phyloP scores from a whole-genome alignment of 192 early-diverging fungal genomes.

The Coemansia sp. region DNA sequence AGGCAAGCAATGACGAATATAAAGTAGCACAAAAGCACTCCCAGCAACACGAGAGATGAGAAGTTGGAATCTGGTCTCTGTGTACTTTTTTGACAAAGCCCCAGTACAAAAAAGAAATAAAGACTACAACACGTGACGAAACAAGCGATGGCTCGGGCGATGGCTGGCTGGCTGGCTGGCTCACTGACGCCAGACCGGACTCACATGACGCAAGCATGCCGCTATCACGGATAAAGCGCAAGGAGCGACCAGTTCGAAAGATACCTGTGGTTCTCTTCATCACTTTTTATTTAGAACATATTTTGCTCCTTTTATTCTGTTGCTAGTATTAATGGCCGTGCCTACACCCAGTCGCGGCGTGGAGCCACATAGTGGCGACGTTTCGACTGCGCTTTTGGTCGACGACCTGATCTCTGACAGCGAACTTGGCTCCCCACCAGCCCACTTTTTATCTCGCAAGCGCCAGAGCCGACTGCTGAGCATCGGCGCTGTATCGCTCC shows the following conservation, averaged over 20 bases:
- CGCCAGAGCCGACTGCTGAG: constrained; percentile 10
- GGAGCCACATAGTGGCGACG: constrained; percentile 6
- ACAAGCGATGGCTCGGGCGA: not conserved
- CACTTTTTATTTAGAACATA: not conserved
- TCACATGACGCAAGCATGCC: not conserved
- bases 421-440: not conserved
- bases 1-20: not conserved
- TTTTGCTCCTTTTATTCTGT: not conserved
- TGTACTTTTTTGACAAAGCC: not conserved
- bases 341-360: not conserved
- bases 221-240: not conserved
- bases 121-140: not conserved
- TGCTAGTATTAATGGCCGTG: not conserved
- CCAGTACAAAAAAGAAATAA: not conserved
- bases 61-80: not conserved
- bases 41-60: constrained; percentile 4
- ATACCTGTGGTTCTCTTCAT: not conserved
- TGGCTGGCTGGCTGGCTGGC: not conserved
- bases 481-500: constrained; percentile 9
- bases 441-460: not conserved
- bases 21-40: not conserved
- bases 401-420: not conserved
- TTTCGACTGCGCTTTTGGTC: constrained; percentile 16
- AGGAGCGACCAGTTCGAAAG: not conserved
- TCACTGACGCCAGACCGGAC: not conserved